Base-by-base conservation (phyloP, 2,329 filamentous ascomycete genomes). In the Phialophora expanda region DNA sequence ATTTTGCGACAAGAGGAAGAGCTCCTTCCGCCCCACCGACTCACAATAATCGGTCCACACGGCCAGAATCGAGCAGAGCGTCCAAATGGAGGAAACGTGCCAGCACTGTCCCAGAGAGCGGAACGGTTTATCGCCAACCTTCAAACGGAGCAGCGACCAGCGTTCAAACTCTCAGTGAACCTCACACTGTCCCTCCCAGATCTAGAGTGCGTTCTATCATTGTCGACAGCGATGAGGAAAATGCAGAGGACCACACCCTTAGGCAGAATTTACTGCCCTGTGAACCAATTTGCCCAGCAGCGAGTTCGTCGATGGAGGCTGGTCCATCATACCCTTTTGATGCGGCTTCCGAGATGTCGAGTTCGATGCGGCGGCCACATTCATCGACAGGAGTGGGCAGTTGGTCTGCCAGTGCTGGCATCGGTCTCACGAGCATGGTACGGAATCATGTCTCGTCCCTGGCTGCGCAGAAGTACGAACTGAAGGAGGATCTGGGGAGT, bases 201-300 rank as follows among this genome's bases (percentile, higher is more conserved):
- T 26, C 20, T 26, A 12, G 48, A 26, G 2, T 22, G 12, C 48
- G 48, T 24, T 26, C 9, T 24, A 22, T 51, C 48, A 51, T 51
- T 51, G 24, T 83, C 83, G 11, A 83, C 69, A 6, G 81, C 82
- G 8, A 82, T 81, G 3, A 82, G 78, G 0, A 78, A 78, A 0
- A 81, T 83, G 65, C 83, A 79, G 79, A 0, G 76, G 2, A 92
- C 86, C 24, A 96, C 90, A 70, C 90, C 90, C 5, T 94, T 79
- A 0, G 92, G 92, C 1, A 44, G 17, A 20, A 20, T n/a, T n/a
- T 7, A 8, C 14, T 44, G 38, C 14, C 14, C 14, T 44, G 17
- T 44, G 38, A 4, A 96, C 81, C 48, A 96, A 80, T 79, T 92
- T 95, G 74, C 20, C 24, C 48, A 5, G 48, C 48, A 1, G 5